Conservation (phyloP, 495 filamentous ascomycete species). For the Schizothecium vesticola region DNA sequence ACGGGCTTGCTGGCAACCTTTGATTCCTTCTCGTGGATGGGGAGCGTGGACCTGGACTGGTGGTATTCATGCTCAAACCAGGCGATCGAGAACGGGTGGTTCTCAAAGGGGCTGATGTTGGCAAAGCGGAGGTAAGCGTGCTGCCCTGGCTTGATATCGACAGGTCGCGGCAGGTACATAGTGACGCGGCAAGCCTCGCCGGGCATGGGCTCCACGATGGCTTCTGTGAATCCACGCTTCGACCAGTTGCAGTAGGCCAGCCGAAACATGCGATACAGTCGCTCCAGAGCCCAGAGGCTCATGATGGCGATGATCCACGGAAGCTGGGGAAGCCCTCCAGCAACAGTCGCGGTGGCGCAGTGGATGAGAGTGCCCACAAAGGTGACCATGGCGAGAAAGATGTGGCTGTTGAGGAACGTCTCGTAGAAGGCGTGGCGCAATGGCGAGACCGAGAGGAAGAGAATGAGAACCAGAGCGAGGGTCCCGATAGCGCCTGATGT, state of each 20-base stretch:
- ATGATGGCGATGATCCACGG: slow-evolving; percentile 64
- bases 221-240: slow-evolving; percentile 57
- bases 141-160: slow-evolving; percentile 74
- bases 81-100: slow-evolving; percentile 89
- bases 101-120: slow-evolving; percentile 70
- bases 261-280: slow-evolving; percentile 59
- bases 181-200: slow-evolving; percentile 82
- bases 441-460: slow-evolving; percentile 62
- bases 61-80: slow-evolving; percentile 57
- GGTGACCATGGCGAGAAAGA: slow-evolving; percentile 57
- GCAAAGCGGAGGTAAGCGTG: slow-evolving; percentile 86
- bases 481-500: slow-evolving; percentile 47
- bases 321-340: slow-evolving; percentile 55
- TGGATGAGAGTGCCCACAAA: slow-evolving; percentile 69
- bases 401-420: slow-evolving; percentile 81
- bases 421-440: slow-evolving; percentile 95
- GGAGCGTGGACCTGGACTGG: slow-evolving; percentile 14
- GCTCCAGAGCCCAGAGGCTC: slow-evolving; percentile 71
- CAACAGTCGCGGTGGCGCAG: slow-evolving; percentile 38
- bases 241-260: slow-evolving; percentile 67
- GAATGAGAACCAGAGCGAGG: slow-evolving; percentile 51
- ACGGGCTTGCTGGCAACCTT: slow-evolving; percentile 18
- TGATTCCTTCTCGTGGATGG: slow-evolving; percentile 26
- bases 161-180: slow-evolving; percentile 67
- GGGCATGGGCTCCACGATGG: slow-evolving; percentile 68